Percentiles rank a stretch among this genome's conserved stretches.
These are phyloP conservation scores for Botrytis byssoidea DNA, from an alignment of 2,329 filamentous ascomycete genomes.

Conservation along the genomic window DNA sequence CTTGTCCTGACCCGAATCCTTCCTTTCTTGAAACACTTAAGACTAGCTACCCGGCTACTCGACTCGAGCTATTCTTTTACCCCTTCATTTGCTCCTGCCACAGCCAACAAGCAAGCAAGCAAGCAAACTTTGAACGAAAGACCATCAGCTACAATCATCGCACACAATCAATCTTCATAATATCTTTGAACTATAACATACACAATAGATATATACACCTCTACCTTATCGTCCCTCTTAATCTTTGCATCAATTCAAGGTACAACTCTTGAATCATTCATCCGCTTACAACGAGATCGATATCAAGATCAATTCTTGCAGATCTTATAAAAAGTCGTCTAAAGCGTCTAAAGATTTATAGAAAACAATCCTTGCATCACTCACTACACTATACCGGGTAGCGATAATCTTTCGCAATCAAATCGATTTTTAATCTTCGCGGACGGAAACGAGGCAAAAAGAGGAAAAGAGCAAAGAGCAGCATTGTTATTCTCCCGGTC, in stretches of 20 bases:
- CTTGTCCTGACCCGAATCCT: background rate
- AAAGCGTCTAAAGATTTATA: conserved; percentile 5
- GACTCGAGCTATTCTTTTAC: background rate
- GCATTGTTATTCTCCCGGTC: conserved; percentile 26
- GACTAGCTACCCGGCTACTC: background rate
- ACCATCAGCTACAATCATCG: background rate
- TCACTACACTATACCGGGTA: background rate
- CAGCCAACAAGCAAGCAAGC: background rate
- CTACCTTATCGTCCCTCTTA: background rate
- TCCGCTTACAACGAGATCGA: background rate
- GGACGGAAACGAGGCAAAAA: background rate
- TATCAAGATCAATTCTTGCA: background rate
- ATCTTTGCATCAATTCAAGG: background rate
- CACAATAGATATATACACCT: no score
- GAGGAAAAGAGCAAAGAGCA: background rate
- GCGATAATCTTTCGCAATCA: conserved; percentile 6
- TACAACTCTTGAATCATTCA: no score
- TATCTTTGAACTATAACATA: background rate
- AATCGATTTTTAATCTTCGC: background rate
- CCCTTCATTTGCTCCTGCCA: conserved; percentile 8
- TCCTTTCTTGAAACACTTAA: background rate
- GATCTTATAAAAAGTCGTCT: background rate
- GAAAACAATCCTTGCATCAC: conserved; percentile 7
- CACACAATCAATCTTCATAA: background rate
- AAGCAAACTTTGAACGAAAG: background rate